Percentiles rank a stretch among this genome's conserved stretches.
phyloP scores from a whole-genome alignment of 371 early-diverging fungal species.

The Smittium mucronatum region DNA sequence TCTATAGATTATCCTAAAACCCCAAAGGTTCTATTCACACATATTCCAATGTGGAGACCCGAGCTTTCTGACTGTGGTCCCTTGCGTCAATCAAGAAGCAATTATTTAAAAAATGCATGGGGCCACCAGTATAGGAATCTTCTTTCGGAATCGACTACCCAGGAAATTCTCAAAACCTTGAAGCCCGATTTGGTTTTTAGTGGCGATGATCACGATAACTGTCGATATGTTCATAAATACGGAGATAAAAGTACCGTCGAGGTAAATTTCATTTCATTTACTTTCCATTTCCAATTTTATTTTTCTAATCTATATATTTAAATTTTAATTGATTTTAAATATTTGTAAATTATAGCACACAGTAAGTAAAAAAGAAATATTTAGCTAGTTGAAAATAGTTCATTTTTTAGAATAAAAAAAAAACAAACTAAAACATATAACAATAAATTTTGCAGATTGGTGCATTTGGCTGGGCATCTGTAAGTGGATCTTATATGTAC shows the following conservation, averaged over 20 bases:
- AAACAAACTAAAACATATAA: background rate
- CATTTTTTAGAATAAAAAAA: too few species aligned
- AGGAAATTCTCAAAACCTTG: slow-evolving; percentile 42
- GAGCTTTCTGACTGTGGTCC: slow-evolving; percentile 53
- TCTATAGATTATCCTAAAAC: background rate
- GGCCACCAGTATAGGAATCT: slow-evolving; percentile 78
- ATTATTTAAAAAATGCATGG: slow-evolving; percentile 12
- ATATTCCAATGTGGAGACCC: slow-evolving; percentile 66
- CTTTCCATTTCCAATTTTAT: too few species aligned
- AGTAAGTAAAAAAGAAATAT: too few species aligned
- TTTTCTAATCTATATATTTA: too few species aligned
- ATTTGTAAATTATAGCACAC: too few species aligned
- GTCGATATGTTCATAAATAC: slow-evolving; percentile 41
- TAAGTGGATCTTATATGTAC: background rate
- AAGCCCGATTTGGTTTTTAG: slow-evolving; percentile 61
- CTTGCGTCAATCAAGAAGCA: slow-evolving; percentile 32
- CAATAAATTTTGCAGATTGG: background rate
- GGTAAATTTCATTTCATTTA: background rate
- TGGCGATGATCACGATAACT: slow-evolving; percentile 90
- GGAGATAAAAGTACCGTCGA: background rate
- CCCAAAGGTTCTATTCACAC: slow-evolving; percentile 55
- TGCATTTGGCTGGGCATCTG: slow-evolving; percentile 11
- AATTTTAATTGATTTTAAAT: too few species aligned
- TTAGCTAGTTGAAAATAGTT: too few species aligned
- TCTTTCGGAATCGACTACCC: slow-evolving; percentile 39